Conservation (phyloP, 331 rosid species). For the Ulmus americana region DNA sequence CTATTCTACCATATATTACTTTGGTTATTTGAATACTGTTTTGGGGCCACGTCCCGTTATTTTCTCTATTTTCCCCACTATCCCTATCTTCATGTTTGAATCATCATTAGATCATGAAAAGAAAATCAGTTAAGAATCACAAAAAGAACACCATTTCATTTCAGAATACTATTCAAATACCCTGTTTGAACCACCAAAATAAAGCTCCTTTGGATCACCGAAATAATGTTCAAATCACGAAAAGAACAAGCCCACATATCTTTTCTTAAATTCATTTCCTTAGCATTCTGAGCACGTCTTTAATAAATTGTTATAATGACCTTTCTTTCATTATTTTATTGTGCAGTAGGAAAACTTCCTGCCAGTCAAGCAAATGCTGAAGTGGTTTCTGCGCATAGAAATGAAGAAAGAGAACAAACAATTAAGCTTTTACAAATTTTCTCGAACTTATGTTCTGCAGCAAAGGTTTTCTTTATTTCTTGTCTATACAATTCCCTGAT, state of each 20-base stretch:
- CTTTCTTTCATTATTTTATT: neutral
- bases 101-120: too few species aligned
- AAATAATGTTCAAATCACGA: neutral
- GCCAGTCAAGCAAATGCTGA: slow-evolving; percentile 56
- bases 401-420: slow-evolving; percentile 51
- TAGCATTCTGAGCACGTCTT: neutral
- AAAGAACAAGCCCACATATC: neutral
- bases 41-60: too few species aligned
- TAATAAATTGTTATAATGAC: neutral
- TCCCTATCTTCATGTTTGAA: too few species aligned
- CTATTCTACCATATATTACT: too few species aligned
- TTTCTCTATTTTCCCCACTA: too few species aligned
- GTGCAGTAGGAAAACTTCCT: slow-evolving; percentile 84
- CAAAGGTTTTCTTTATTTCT: slow-evolving; percentile 40
- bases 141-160: too few species aligned
- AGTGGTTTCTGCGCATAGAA: slow-evolving; percentile 58
- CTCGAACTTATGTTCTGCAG: slow-evolving; percentile 40
- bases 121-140: too few species aligned
- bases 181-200: too few species aligned
- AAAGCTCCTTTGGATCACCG: neutral
- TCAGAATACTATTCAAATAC: too few species aligned
- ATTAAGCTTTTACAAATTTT: slow-evolving; percentile 40
- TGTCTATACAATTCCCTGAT: slow-evolving; percentile 6
- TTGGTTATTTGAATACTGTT: too few species aligned
- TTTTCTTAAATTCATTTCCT: neutral